Percentiles rank a stretch among this genome's conserved stretches.
These are phyloP conservation scores for Malus fusca DNA, from an alignment of 306 rosid genomes.

Conservation along the genomic window DNA sequence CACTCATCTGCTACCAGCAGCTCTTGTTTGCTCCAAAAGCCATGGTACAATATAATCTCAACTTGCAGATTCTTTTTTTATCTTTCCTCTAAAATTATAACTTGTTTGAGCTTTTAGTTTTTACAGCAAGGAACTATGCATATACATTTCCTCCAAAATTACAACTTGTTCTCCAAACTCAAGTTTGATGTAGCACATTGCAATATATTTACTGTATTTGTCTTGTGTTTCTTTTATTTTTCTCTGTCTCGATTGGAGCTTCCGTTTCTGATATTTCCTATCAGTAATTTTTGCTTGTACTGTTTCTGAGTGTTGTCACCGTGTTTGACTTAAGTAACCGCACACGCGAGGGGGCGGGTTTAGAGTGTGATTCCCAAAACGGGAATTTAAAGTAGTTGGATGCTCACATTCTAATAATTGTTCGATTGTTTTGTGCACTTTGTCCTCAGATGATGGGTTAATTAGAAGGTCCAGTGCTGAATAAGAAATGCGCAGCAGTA, in stretches of 20 bases:
- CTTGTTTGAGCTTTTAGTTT: neutral
- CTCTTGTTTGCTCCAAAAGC: slow-evolving; percentile 58
- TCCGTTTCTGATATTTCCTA: neutral
- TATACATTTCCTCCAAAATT: neutral
- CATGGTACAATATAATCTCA: slow-evolving; percentile 43
- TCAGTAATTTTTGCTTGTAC: no score
- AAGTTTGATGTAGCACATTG: no score
- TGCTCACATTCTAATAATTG: neutral
- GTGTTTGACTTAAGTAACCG: neutral
- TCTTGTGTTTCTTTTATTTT: neutral
- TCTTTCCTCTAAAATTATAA: neutral
- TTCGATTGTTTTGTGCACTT: neutral
- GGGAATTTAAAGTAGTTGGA: neutral
- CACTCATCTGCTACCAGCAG: slow-evolving; percentile 32
- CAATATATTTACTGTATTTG: neutral
- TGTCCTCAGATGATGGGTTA: neutral
- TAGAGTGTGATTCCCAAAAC: neutral
- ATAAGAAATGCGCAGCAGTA: neutral
- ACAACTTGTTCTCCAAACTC: no score
- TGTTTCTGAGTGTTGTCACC: neutral
- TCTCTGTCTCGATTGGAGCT: neutral
- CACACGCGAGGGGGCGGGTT: neutral
- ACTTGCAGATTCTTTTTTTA: neutral
- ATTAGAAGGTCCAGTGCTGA: neutral
- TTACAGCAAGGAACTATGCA: neutral